Base-by-base conservation (phyloP, 352 stramenopile species). In the Phytophthora pini region DNA sequence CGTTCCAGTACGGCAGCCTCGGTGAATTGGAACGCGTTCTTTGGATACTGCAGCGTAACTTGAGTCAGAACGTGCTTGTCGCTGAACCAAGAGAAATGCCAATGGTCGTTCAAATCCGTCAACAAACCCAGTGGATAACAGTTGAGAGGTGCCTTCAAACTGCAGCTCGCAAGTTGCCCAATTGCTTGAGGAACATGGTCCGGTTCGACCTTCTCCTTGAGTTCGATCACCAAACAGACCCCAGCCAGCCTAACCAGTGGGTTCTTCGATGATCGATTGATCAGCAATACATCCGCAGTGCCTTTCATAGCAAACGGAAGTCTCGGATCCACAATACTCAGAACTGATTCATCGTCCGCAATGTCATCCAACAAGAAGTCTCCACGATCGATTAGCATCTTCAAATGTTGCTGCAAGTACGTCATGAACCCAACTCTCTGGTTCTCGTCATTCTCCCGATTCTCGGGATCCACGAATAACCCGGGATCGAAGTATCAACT, bases 1-100 rank as follows among this genome's bases (percentile, higher is more conserved):
- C 29, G 29, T 34, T 2, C 10, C 29, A 34, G 29, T 34, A 34
- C 29, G 29, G 29, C 29, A 11, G 29, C 5, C 29, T 34, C 29
- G 29, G 10, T 34, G 2, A 34, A 34, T 11, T 1, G 9, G 29
- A 34, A 34, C 29, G 29, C 29, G 2, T 34, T 34, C 29, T 34
- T 34, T 34, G 29, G 29, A 34, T 34, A 34, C 6, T 34, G 5
- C 29, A 34, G 10, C 27, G 53, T 65, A 63, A 70, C 22, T 66
- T 73, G 46, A 2, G 57, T 31, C 63, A 77, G 0, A 46, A 67
- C 41, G 43, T 17, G 22, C 22, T 66, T 24, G 6, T 66, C 68
- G 43, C 24, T 75, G 47, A 75, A 63, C 52, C 61, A 75, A 17
- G 48, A 60, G 40, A 75, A 75, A 65, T 68, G 61, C 61, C 68